These are phyloP conservation scores for Grosmannia clavigera DNA, from an alignment of 2,329 filamentous ascomycete species.

Conservation along the genomic window DNA sequence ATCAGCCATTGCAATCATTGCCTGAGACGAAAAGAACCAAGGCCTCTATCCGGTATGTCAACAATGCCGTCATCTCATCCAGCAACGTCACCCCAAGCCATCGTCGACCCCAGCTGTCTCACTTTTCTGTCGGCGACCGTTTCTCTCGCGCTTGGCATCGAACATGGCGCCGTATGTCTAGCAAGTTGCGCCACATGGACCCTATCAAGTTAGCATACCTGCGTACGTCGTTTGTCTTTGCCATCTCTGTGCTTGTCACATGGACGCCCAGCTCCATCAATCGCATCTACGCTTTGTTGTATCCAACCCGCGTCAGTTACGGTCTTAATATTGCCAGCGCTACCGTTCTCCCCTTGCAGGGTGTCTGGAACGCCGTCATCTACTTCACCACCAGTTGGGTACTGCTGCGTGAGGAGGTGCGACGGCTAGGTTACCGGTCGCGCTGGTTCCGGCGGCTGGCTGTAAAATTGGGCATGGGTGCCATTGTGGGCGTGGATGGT, in stretches of 20 bases:
- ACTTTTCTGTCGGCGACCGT: not conserved
- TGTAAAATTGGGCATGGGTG: not conserved
- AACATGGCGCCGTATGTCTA: constrained; percentile 15
- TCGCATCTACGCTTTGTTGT: constrained; percentile 54
- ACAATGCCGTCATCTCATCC: not conserved
- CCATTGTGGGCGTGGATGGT: not conserved
- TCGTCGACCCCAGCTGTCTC: not conserved
- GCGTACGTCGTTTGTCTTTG: constrained; percentile 48
- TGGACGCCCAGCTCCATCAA: constrained; percentile 62
- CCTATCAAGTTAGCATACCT: constrained; percentile 49
- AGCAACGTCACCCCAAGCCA: not conserved
- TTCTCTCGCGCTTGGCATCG: not conserved
- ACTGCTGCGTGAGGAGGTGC: constrained; percentile 20
- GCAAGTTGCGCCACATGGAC: constrained; percentile 31
- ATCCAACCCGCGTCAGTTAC: constrained; percentile 42
- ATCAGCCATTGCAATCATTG: not conserved
- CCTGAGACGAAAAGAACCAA: not conserved
- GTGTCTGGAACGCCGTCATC: constrained; percentile 69
- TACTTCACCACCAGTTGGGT: constrained; percentile 55
- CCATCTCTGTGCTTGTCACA: constrained; percentile 46
- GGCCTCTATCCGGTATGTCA: not conserved
- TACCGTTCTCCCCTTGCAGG: constrained; percentile 64
- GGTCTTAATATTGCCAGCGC: constrained; percentile 57
- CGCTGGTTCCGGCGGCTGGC: constrained; percentile 6
- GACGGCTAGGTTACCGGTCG: not conserved